Percentiles rank a stretch among this genome's conserved stretches.
Conservation (phyloP, 2,329 filamentous ascomycete genomes). For the Monosporascus ibericus region DNA sequence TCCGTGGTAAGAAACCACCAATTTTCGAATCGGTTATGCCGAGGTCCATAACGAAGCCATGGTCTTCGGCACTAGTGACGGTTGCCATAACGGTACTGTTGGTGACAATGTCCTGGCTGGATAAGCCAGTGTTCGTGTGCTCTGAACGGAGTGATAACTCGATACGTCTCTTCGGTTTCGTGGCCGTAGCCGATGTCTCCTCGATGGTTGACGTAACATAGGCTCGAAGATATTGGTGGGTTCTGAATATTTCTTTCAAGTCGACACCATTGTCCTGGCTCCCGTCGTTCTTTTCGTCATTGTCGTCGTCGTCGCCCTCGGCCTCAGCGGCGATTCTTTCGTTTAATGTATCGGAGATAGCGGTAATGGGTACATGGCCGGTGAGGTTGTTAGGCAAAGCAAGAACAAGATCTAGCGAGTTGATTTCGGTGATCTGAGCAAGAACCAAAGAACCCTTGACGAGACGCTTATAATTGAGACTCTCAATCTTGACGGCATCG, state of each 20-base stretch:
- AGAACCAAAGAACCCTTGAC: constrained; percentile 82
- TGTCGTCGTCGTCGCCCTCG: constrained; percentile 49
- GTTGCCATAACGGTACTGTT: constrained; percentile 82
- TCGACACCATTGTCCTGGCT: constrained; percentile 58
- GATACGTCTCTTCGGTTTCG: constrained; percentile 72
- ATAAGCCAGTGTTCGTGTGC: constrained; percentile 70
- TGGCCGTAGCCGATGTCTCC: constrained; percentile 42
- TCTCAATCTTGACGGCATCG: constrained; percentile 67
- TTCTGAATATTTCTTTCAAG: constrained; percentile 65
- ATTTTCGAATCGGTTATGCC: constrained; percentile 63
- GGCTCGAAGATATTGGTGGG: constrained; percentile 85
- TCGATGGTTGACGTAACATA: constrained; percentile 75
- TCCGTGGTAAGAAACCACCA: constrained; percentile 79
- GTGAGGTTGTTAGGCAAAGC: constrained; percentile 88
- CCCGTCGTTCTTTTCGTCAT: constrained; percentile 43
- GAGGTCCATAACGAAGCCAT: constrained; percentile 89
- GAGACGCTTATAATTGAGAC: constrained; percentile 85
- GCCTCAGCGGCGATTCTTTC: constrained; percentile 66
- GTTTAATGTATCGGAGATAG: constrained; percentile 77
- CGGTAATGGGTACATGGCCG: constrained; percentile 85
- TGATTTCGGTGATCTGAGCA: constrained; percentile 79
- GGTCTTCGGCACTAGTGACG: constrained; percentile 88
- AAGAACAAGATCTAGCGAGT: constrained; percentile 69
- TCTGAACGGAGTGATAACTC: constrained; percentile 79
- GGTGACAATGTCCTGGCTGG: constrained; percentile 64